Base-by-base conservation (phyloP, 371 early-diverging fungal species). In the Apophysomyces ossiformis region DNA sequence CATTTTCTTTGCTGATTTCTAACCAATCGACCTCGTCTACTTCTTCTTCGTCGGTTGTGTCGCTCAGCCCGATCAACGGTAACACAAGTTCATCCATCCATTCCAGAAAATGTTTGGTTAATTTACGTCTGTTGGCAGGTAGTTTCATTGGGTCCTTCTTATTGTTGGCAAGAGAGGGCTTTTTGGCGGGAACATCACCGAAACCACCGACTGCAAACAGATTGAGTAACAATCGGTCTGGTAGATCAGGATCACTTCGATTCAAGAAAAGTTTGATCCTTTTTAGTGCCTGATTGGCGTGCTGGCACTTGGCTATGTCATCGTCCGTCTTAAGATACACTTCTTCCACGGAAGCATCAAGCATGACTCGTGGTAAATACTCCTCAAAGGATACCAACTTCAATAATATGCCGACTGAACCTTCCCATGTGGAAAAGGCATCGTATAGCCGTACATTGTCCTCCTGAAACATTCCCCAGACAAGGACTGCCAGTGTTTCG, bases 41-140 rank as follows among this genome's bases (percentile, higher is more conserved):
- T 6, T 60, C 58, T 43, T 76, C 77, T 0, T 64, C 58, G 9
- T 64, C 70, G n/a, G 69, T 69, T 13, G 57, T 43, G 4, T 41
- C 43, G 11, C 65, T 67, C 35, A 80, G 54, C 13, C 81, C 83
- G n/a, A 83, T 69, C 18, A 75, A 58, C 0, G 76, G 75, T 54
- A 64, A 61, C 12, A 81, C 79, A 2, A 81, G 39, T 37, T 81
- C 79, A 61, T 84, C 81, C 71, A 84, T 73, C 84, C 84, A 84
- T 57, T 77, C 74, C 38, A 81, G 44, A 56, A 74, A 74, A 5
- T 66, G 64, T 16, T 65, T 71, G 3, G 73, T 76, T 11, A 81
- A 60, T 38, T 81, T 78, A 2, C 82, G 66, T 41, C 82, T 65
- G 35, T 74, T 75, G 7, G 75, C 75, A 37, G 78, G 78, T 39